Base-by-base conservation (phyloP, 2,329 filamentous ascomycete species). In the Thelonectria olida region DNA sequence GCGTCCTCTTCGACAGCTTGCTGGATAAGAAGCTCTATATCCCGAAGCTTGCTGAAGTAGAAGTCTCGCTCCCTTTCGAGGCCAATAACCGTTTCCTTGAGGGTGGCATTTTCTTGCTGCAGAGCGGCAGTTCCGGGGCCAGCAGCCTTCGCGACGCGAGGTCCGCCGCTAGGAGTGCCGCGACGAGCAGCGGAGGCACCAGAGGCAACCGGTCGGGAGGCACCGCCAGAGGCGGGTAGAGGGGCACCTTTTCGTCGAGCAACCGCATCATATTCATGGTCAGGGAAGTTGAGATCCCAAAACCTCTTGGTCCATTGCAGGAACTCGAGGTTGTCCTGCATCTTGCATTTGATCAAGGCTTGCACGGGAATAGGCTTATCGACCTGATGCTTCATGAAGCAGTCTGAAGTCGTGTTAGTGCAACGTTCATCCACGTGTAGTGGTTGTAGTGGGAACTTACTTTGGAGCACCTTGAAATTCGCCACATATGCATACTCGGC, bases 241-340 rank as follows among this genome's bases (percentile, higher is more conserved):
- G 87, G 86, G 54, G 88, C 88, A 28, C 89, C 94, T 81, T 97
- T 97, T 77, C 96, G 88, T 74, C 96, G 88, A 56, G 85, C 84
- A 23, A 97, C 86, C 10, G 96, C 93, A 76, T 99, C 96, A 82
- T 99, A 99, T 67, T 98, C 96, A 73, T 96, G 93, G 61, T 96
- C 96, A 7, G 96, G 96, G 80, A 92, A 99, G 84, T 97, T 93
- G 76, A 97, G 92, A 75, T 99, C 96, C 96, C 96, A 99, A 83
- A 93, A 97, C 71, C 87, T 85, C 87, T 99, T 99, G 61, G 90
- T 90, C 91, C 93, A 99, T 82, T 99, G 96, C 63, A 99, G 85
- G 78, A 99, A 99, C 76, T 98, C 96, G 72, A 99, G 91, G 83
- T 99, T 99, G 80, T 99, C 96, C 85, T 99, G 96, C 95, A 99